Percentiles rank a stretch among this genome's conserved stretches.
These are phyloP conservation scores for Trypanosoma brucei DNA, from an alignment of 208 protist genomes.

Conservation along the genomic window DNA sequence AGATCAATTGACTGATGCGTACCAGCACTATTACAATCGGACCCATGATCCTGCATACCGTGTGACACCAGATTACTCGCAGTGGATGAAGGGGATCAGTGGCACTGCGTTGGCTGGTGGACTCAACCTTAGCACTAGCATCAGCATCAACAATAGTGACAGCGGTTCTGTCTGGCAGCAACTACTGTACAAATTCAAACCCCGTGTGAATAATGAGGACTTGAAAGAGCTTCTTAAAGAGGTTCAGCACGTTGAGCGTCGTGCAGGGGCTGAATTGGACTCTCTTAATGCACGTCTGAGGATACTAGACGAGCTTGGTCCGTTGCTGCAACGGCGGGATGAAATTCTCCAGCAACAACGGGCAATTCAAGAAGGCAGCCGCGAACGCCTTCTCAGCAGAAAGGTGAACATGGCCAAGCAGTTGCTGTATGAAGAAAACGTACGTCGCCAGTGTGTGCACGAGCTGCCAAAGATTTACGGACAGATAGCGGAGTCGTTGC, in stretches of 20 bases:
- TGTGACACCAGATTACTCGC: conserved; percentile 16
- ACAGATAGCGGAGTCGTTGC: conserved; percentile 32
- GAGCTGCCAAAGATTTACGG: conserved; percentile 56
- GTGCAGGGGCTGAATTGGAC: conserved; percentile 3
- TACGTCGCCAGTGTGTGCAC: conserved; percentile 49
- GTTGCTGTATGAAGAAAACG: conserved; percentile 68
- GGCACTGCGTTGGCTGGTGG: not conserved
- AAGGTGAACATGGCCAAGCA: conserved; percentile 85
- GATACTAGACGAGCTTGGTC: conserved; percentile 35
- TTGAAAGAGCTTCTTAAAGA: conserved; percentile 15
- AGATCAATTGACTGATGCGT: conserved; percentile 24
- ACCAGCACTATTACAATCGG: conserved; percentile 23
- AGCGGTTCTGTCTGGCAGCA: conserved; percentile 8
- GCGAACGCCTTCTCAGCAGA: conserved; percentile 71
- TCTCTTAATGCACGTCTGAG: conserved; percentile 29
- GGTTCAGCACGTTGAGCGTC: conserved; percentile 13
- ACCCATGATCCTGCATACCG: conserved; percentile 17
- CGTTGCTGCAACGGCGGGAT: conserved; percentile 37
- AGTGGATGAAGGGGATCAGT: conserved; percentile 17
- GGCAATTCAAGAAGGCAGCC: conserved; percentile 37
- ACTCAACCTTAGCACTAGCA: not conserved
- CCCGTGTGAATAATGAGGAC: conserved; percentile 6
- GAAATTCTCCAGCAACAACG: conserved; percentile 46
- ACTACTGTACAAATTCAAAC: conserved; percentile 12
- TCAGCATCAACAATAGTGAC: not conserved